Evolutionary conservation across 495 filamentous ascomycete species (phyloP), one percentile per base, ranked within the genome.

Genomic region (Lophium mytilinum): DNA sequence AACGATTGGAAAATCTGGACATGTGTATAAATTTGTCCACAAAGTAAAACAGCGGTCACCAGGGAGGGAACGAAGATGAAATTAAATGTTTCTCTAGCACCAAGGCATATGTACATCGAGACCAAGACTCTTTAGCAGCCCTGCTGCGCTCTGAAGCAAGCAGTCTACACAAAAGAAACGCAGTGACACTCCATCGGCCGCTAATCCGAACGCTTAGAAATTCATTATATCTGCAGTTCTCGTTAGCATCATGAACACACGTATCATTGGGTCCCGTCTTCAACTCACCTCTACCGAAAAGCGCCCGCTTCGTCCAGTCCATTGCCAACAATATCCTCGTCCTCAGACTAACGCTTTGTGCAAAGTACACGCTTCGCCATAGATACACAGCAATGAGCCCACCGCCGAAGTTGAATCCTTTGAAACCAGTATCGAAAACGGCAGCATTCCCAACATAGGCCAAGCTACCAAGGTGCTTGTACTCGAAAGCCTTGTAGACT

Each of bases 381-480:
- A 95, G 80, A 72, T 99, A 99, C 64, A 97, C 90, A 10, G 89
- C 93, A 77, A 96, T 75, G 54, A 99, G 68, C 1, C 94, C 94
- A 24, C 94, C 94, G 0, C 79, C 81, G 56, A 95, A 78, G 55
- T 78, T 87, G 77, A 88, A 76, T 0, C 91, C 94, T 45, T 78
- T 78, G 24, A 30, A 30, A 30, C 24, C 24, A 35, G 88, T 78
- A 66, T 99, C 94, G 64, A 99, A 96, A 41, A 99, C 85, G 2
- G 94, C 94, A 19, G 88, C 85, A 68, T 99, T 99, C 17, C 94
- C 94, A 45, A 99, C 85, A 63, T 99, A 99, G 35, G 94, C 94
- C 67, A 99, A 69, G 60, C 84, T 93, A 24, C 94, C 94, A 17
- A 97, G 73, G 63, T 99, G 91, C 63, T 80, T 83, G 64, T 99